Evolutionary conservation across 2,329 filamentous ascomycete genomes (phyloP).

Genomic region (Alternaria gaisen): DNA sequence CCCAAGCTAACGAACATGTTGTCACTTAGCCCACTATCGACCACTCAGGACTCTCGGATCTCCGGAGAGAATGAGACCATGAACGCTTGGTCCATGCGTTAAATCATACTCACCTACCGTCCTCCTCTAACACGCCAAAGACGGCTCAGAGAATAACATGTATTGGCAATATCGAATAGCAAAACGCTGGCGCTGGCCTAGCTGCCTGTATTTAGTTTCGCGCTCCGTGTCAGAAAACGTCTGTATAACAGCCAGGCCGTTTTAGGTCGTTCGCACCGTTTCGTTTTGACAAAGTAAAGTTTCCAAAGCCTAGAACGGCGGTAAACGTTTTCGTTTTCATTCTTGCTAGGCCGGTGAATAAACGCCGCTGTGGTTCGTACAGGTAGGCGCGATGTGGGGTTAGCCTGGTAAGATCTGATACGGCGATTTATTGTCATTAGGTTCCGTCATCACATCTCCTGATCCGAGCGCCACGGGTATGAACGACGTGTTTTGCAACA

Average conservation of each 20-base stretch:
- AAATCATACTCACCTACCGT: neutral
- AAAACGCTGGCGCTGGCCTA: neutral
- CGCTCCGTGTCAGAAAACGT: neutral
- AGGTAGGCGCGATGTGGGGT: conserved; percentile 1
- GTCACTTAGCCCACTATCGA: neutral
- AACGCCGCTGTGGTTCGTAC: neutral
- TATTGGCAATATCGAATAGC: neutral
- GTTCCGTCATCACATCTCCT: neutral
- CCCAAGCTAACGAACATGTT: neutral
- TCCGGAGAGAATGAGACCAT: neutral
- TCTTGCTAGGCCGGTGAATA: neutral
- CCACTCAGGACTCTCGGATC: neutral
- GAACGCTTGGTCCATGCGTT: neutral
- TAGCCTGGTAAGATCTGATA: conserved; percentile 1
- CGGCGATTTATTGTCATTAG: neutral
- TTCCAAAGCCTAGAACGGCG: neutral
- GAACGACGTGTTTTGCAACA: neutral
- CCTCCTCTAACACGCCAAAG: neutral
- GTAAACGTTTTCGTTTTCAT: neutral
- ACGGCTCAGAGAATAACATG: neutral
- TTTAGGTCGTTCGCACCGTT: neutral
- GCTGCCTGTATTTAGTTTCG: neutral
- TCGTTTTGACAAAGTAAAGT: neutral
- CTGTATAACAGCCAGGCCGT: neutral
- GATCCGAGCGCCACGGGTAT: neutral